Conservation (phyloP, 352 stramenopile species). For the Globisporangium okanoganense region DNA sequence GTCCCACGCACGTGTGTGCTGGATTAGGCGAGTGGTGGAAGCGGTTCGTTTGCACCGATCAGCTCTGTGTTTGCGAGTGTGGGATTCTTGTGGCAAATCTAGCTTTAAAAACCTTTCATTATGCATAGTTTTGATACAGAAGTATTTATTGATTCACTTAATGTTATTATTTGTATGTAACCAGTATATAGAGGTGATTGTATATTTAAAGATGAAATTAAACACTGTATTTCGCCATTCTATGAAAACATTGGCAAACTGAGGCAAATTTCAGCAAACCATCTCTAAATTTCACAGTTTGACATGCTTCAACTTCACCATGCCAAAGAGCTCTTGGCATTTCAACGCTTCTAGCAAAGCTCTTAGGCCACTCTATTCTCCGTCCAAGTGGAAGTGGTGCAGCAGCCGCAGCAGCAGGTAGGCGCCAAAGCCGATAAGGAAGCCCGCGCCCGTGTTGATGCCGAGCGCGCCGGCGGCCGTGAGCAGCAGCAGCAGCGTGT, state of each 20-base stretch:
- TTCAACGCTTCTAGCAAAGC: not conserved
- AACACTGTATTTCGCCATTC: not conserved
- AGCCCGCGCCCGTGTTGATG: slow-evolving; percentile 55
- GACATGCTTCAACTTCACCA: not conserved
- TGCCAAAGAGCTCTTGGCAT: not conserved
- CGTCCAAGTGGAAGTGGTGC: slow-evolving; percentile 17
- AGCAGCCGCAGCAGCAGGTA: slow-evolving; percentile 27
- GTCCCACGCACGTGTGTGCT: slow-evolving; percentile 1
- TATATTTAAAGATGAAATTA: not conserved
- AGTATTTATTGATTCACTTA: not conserved
- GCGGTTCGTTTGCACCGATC: slow-evolving; percentile 16
- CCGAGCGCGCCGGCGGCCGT: slow-evolving; percentile 38
- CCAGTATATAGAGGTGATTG: no score
- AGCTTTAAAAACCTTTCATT: no score
- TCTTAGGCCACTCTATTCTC: not conserved
- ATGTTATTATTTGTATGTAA: not conserved
- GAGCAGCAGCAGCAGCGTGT: slow-evolving; percentile 35
- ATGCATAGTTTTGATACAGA: not conserved
- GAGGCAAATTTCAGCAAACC: not conserved
- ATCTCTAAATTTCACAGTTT: not conserved
- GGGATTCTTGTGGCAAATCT: not conserved
- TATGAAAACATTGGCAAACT: not conserved
- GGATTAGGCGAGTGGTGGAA: not conserved
- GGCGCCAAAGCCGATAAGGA: slow-evolving; percentile 39
- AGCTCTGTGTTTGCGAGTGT: slow-evolving; percentile 3